Evolutionary conservation across 306 rosid species (phyloP), one percentile per base, ranked within the genome.

Genomic region (Prunus dulcis): DNA sequence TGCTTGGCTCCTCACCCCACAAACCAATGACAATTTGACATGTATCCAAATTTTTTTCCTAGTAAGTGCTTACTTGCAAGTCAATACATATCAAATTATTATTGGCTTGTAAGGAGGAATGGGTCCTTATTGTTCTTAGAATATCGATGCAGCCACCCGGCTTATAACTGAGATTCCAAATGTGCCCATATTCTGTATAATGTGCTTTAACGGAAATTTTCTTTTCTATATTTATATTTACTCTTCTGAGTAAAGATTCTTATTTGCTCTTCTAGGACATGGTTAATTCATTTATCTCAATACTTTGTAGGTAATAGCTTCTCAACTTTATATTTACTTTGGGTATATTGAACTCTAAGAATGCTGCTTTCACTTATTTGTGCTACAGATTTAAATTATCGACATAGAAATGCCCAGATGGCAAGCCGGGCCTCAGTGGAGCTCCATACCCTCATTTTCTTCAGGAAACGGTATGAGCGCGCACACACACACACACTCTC

Each of bases 391-490:
- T 93, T 95, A 80, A 95, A 95, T 83, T 91, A 90, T 86, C 91
- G 98, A 67, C 99, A 92, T 32, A 92, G 96, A 84, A 95, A 92
- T 72, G 99, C 99, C 43, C 99, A 95, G 84, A 91, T 92, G 96
- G 99, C 97, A 28, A 84, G 99, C 71, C 89, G 99, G 64, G 92
- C 97, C 64, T 95, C 97, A 23, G 96, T 92, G 76, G 99, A 95
- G 88, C 89, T 95, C 74, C 96, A 92, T 75, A 95, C 98, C 22
- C 85, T 90, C 4, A 88, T 89, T 64, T 95, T 81, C 82, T 92
- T 95, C 88, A 89, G 87, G 75, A 85, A 89, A 46, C 89, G 96
- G 97, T 92, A 74, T 18, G 82, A 32, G n/a, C 68, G 18, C 2
- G 34, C 55, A n/a, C 60, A 76, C 65, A 62, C 67, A 53, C 3